Conservation (phyloP, 2,329 filamentous ascomycete species). For the Clonostachys sp. region DNA sequence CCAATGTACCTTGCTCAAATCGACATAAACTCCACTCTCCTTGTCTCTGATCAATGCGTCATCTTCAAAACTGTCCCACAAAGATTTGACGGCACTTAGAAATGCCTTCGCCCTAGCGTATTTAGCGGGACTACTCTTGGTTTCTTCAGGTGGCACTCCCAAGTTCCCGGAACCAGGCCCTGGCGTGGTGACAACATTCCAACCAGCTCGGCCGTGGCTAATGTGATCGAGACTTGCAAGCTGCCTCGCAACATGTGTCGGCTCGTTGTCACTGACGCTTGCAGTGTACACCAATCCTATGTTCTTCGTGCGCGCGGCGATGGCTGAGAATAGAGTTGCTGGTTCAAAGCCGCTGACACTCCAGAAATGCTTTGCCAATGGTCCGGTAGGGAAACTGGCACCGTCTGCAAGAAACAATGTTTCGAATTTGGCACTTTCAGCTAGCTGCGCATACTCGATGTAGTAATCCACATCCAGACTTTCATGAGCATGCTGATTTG, state of each 20-base stretch:
- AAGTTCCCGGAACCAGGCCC: conserved; percentile 51
- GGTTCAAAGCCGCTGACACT: not conserved
- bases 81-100: conserved; percentile 45
- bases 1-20: conserved; percentile 46
- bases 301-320: not conserved
- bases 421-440: not conserved
- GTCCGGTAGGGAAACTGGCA: not conserved
- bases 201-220: conserved; percentile 31
- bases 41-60: conserved; percentile 46
- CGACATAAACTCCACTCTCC: conserved; percentile 40
- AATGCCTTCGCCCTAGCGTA: conserved; percentile 48
- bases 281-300: not conserved
- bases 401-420: not conserved
- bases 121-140: conserved; percentile 6
- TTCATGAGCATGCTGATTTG: not conserved
- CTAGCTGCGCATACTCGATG: not conserved
- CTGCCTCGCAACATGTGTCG: not conserved
- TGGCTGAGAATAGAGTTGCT: not conserved
- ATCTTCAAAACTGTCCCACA: conserved; percentile 52
- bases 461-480: not conserved
- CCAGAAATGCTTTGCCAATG: not conserved
- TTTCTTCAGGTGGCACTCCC: conserved; percentile 13
- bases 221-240: not conserved
- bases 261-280: not conserved
- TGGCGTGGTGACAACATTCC: conserved; percentile 50